A percentile compares a stretch with the other conserved stretches of the same genome.
phyloP scores from a whole-genome alignment of 2,329 filamentous ascomycete genomes.

The Epichloe uncinata region DNA sequence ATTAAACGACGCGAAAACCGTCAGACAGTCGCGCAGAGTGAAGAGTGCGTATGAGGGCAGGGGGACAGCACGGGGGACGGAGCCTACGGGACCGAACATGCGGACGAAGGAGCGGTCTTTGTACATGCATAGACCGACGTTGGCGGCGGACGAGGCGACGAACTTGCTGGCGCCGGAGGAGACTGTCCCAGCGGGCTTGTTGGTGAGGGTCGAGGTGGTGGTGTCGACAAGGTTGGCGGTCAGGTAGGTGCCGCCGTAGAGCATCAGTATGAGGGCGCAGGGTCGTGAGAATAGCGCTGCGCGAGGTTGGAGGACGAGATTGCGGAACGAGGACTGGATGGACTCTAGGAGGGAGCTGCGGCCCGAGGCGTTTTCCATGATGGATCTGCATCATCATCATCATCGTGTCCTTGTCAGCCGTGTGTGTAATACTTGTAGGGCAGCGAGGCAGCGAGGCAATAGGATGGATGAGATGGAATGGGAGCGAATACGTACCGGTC shows the following conservation, averaged over 20 bases:
- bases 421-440: no score
- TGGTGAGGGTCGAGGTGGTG: slow-evolving; percentile 47
- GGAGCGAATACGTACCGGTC: slow-evolving; percentile 50
- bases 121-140: slow-evolving; percentile 75
- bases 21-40: slow-evolving; percentile 69
- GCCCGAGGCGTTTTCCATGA: slow-evolving; percentile 73
- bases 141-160: slow-evolving; percentile 63
- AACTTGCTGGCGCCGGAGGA: slow-evolving; percentile 74
- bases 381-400: slow-evolving; percentile 37
- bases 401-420: not conserved
- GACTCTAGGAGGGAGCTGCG: slow-evolving; percentile 45
- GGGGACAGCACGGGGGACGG: slow-evolving; percentile 39
- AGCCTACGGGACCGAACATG: slow-evolving; percentile 56
- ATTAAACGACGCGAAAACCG: slow-evolving; percentile 88
- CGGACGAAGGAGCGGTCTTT: slow-evolving; percentile 79
- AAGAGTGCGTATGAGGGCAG: slow-evolving; percentile 65
- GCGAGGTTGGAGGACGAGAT: slow-evolving; percentile 47
- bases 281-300: slow-evolving; percentile 49
- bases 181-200: slow-evolving; percentile 44
- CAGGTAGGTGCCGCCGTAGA: slow-evolving; percentile 83
- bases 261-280: slow-evolving; percentile 53
- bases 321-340: slow-evolving; percentile 41
- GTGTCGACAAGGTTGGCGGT: slow-evolving; percentile 85
- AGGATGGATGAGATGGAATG: not conserved
- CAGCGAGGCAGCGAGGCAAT: no score